phyloP scores from a whole-genome alignment of 2,329 filamentous ascomycete genomes.

The Ophiostoma triangulosporum region DNA sequence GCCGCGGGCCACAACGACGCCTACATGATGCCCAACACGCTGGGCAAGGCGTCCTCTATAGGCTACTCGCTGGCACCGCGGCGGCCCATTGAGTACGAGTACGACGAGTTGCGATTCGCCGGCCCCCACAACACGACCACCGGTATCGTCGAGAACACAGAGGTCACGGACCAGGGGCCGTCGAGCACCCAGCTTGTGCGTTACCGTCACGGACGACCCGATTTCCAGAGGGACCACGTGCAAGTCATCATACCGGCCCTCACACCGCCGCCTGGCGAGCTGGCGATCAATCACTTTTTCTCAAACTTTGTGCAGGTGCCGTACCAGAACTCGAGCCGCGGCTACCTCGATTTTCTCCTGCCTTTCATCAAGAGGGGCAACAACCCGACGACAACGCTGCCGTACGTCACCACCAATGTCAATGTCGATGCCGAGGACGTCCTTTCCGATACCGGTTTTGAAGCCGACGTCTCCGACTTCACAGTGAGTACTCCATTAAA shows the following conservation, averaged over 20 bases:
- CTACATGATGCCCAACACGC: background rate
- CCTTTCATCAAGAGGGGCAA: constrained; percentile 29
- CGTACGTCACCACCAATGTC: no score
- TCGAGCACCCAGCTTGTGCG: background rate
- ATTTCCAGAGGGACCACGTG: background rate
- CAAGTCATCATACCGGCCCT: constrained; percentile 22
- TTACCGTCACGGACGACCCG: no score
- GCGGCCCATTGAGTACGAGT: background rate
- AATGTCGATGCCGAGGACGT: no score
- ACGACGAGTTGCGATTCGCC: background rate
- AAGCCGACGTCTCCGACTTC: no score
- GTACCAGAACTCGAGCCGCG: constrained; percentile 33
- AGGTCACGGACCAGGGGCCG: no score
- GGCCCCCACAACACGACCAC: background rate
- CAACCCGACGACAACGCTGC: background rate
- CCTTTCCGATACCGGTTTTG: no score
- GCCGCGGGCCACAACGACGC: background rate
- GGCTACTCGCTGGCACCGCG: background rate
- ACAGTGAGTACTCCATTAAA: no score
- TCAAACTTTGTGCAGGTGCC: constrained; percentile 47
- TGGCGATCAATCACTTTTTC: constrained; percentile 46
- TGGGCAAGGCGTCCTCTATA: background rate
- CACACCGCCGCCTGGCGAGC: constrained; percentile 36
- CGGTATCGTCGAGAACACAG: background rate
- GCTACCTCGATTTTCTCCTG: constrained; percentile 45